Evolutionary conservation across 164 flowering plant genomes (phyloP).

Genomic region (Litsea cubeba): DNA sequence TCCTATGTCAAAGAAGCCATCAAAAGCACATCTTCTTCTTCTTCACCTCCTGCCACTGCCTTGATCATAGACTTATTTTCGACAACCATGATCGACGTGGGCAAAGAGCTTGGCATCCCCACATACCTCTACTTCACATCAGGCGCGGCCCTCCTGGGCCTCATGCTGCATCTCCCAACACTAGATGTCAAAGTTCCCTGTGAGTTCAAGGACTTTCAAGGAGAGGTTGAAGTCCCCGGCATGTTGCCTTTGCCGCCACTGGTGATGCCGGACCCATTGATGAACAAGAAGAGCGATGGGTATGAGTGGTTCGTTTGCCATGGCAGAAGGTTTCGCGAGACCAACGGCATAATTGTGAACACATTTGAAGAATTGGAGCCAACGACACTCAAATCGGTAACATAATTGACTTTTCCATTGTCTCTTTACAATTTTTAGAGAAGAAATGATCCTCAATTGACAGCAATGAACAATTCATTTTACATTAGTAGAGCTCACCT

Average conservation of each 20-base stretch:
- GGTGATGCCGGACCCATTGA: constrained; percentile 3
- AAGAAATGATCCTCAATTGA: no score
- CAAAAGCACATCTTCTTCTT: neutral
- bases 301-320: constrained; percentile 7
- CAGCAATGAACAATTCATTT: no score
- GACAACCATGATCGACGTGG: constrained; percentile 6
- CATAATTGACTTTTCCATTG: no score
- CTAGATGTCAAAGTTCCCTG: neutral
- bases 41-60: constrained; percentile 1
- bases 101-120: constrained; percentile 7
- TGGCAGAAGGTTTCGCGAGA: neutral
- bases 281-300: neutral
- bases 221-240: constrained; percentile 8
- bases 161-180: constrained; percentile 15
- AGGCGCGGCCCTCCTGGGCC: neutral
- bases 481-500: no score
- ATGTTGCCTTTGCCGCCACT: constrained; percentile 7
- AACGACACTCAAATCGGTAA: neutral
- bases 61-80: constrained; percentile 9
- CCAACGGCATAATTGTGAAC: constrained; percentile 10
- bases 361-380: constrained; percentile 8
- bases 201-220: constrained; percentile 1
- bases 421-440: no score
- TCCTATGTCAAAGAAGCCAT: constrained; percentile 4
- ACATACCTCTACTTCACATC: constrained; percentile 10